Evolutionary conservation across 768 basidiomycete species (phyloP), one percentile per base, ranked within the genome.

Genomic region (Amylocystis lapponica): DNA sequence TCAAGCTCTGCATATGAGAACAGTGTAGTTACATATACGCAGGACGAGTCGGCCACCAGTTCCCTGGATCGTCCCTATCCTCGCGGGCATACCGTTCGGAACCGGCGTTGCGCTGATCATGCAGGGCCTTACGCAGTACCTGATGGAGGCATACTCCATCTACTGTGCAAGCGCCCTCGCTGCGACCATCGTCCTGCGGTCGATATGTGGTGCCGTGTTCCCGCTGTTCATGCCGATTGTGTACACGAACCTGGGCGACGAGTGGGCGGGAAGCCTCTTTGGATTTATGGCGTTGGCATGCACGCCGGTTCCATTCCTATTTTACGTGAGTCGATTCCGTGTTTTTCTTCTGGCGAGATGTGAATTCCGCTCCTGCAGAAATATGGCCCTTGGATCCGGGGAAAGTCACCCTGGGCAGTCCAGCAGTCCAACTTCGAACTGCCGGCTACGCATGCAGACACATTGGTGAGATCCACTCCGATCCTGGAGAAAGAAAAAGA

Each of bases 111-210:
- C 82, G n/a, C 67, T 78, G 48, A 75, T 86, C 45, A 67, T 85
- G 64, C 74, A 80, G 50, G 72, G 74, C 34, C 62, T 82, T n/a
- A 75, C 79, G 31, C 76, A 78, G 3, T 86, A 86, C 64, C 68
- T 86, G 44, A 80, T 87, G 74, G 83, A 86, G 54, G 66, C 76
- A 12, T 86, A 86, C 65, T 68, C 69, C 33, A 66, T 83, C 33
- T 81, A 80, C 60, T 77, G 73, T 47, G 81, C 82, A 2, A 80
- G 78, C 51, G 83, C 82, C 14, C 70, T 84, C 39, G 81, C 83
- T 12, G 76, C 82, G 41, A 81, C 79, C 9, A 76, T 83, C 40
- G 77, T 86, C 37, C 59, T 84, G 36, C 78, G 83, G 46, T 82
- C 78, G 0, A 61, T 72, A 16, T 75, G 79, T 48, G 83, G 78